A percentile compares a stretch with the other conserved stretches of the same genome.
phyloP scores from a whole-genome alignment of 305 asterid genomes.

The Fraxinus greggii region DNA sequence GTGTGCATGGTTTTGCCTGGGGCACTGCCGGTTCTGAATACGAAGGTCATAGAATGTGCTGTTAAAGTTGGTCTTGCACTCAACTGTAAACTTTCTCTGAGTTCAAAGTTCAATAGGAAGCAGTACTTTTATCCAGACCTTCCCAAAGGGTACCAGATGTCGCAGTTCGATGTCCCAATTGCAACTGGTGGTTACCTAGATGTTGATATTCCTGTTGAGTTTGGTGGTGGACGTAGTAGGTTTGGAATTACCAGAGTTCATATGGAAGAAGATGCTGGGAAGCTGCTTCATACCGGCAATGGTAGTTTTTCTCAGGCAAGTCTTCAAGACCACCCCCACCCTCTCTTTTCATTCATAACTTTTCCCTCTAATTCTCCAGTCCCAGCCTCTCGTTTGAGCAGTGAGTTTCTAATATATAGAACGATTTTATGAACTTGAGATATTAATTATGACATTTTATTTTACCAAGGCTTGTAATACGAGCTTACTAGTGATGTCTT shows the following conservation, averaged over 20 bases:
- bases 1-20: conserved; percentile 96
- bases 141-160: conserved; percentile 96
- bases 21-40: conserved; percentile 88
- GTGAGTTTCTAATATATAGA: not conserved
- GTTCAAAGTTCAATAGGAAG: conserved; percentile 88
- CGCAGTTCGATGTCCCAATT: conserved; percentile 94
- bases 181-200: conserved; percentile 74
- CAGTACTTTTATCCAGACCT: conserved; percentile 95
- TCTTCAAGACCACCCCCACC: not conserved
- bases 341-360: not conserved
- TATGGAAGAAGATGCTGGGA: conserved; percentile 99
- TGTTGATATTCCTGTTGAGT: conserved; percentile 89
- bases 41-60: conserved; percentile 75
- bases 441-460: not conserved
- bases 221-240: conserved; percentile 92
- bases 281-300: conserved; percentile 77
- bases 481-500: not conserved
- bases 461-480: not conserved
- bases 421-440: not conserved
- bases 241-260: conserved; percentile 97
- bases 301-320: conserved; percentile 76
- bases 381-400: not conserved
- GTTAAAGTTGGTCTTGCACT: conserved; percentile 88
- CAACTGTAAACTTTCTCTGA: conserved; percentile 65
- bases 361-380: not conserved